Evolutionary conservation across 176 grass and related monocot genomes (phyloP).

Genomic region (Carex scoparia): DNA sequence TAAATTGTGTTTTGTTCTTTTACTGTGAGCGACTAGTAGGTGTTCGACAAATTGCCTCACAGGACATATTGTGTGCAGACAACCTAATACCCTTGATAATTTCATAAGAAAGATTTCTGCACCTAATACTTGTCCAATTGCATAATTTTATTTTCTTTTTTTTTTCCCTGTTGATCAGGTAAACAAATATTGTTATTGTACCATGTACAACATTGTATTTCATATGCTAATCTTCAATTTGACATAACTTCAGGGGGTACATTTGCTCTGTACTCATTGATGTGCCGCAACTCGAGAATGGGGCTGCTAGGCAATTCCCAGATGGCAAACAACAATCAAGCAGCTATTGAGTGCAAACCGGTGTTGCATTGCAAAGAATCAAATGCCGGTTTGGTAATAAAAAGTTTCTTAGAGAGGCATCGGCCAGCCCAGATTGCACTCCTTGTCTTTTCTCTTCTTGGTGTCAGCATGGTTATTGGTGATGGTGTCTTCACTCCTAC

Average conservation of each 20-base stretch:
- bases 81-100: background rate
- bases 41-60: background rate
- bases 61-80: background rate
- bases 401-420: constrained; percentile 62
- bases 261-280: constrained; percentile 78
- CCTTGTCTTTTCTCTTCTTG: constrained; percentile 71
- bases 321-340: constrained; percentile 29
- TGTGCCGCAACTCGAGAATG: constrained; percentile 73
- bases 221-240: background rate
- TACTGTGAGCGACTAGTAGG: background rate
- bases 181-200: background rate
- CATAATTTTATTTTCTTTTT: background rate
- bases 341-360: constrained; percentile 18
- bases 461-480: constrained; percentile 86
- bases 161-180: background rate
- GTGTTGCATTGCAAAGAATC: constrained; percentile 35
- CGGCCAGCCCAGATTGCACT: constrained; percentile 41
- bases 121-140: background rate
- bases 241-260: constrained; percentile 54
- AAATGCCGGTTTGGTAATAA: constrained; percentile 47
- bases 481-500: constrained; percentile 82
- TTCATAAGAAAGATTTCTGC: background rate
- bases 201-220: background rate
- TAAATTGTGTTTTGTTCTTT: background rate
- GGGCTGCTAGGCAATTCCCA: constrained; percentile 51